Evolutionary conservation across 1,284 basidiomycete species (phyloP).

Genomic region (Ustilago nuda): DNA sequence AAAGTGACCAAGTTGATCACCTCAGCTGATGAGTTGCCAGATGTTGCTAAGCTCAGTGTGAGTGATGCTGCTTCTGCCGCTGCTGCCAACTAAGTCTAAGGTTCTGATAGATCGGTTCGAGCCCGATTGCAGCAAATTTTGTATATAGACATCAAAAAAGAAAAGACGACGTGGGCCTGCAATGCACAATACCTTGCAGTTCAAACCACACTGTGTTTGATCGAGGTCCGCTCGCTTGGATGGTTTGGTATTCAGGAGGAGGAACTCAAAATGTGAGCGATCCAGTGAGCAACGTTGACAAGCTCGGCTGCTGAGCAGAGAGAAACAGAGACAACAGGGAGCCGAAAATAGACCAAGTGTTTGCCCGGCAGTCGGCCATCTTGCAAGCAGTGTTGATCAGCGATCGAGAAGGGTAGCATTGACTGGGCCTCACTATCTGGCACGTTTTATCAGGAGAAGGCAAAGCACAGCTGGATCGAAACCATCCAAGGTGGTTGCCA

Average conservation of each 20-base stretch:
- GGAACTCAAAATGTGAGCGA: background rate
- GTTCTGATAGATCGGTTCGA: slow-evolving; percentile 2
- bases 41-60: slow-evolving; percentile 56
- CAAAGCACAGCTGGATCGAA: background rate
- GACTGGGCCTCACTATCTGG: background rate
- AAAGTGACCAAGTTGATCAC: slow-evolving; percentile 67
- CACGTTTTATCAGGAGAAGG: background rate
- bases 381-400: background rate
- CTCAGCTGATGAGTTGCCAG: slow-evolving; percentile 54
- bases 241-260: background rate
- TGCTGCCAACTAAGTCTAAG: slow-evolving; percentile 25
- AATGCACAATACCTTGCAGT: slow-evolving; percentile 1
- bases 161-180: background rate
- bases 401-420: background rate
- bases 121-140: background rate
- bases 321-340: background rate
- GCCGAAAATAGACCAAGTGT: slow-evolving; percentile 1
- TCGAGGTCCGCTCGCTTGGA: background rate
- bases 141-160: background rate
- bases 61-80: slow-evolving; percentile 38
- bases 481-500: background rate
- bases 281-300: background rate
- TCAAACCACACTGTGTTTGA: background rate
- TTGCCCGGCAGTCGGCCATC: background rate
- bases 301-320: background rate